phyloP scores from a whole-genome alignment of 768 basidiomycete species.

The Lyophyllum shimeji region DNA sequence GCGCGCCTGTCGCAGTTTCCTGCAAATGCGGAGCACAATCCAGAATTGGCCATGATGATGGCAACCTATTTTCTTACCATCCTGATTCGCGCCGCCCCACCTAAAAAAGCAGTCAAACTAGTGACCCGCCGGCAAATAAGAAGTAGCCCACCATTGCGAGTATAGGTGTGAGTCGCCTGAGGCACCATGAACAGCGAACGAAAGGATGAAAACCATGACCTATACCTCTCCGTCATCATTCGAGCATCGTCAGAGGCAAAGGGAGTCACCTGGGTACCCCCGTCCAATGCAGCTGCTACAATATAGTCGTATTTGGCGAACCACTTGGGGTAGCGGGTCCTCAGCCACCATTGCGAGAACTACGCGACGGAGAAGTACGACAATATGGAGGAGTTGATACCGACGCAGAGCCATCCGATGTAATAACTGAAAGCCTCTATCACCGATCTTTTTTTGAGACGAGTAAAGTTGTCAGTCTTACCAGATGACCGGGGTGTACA shows the following conservation, averaged over 20 bases:
- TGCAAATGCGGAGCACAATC: background rate
- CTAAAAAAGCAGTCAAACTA: conserved; percentile 13
- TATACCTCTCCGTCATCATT: conserved; percentile 29
- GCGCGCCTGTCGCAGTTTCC: conserved; percentile 40
- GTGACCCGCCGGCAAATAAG: background rate
- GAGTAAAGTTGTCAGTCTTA: conserved; percentile 17
- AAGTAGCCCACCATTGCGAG: conserved; percentile 40
- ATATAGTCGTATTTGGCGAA: conserved; percentile 45
- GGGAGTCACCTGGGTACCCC: conserved; percentile 31
- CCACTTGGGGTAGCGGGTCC: conserved; percentile 45
- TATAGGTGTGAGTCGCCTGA: conserved; percentile 47
- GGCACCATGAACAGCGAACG: conserved; percentile 52
- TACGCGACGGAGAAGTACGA: conserved; percentile 41
- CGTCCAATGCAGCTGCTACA: conserved; percentile 36
- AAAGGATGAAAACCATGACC: conserved; percentile 56
- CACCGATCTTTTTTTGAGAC: background rate
- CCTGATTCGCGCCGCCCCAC: conserved; percentile 59
- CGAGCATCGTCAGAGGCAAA: background rate
- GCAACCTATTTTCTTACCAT: conserved; percentile 30
- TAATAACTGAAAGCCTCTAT: conserved; percentile 31
- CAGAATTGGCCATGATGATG: too few species aligned
- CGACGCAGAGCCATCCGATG: conserved; percentile 49
- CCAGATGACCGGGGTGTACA: conserved; percentile 48
- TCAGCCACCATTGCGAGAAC: conserved; percentile 47
- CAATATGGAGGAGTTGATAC: conserved; percentile 46